Base-by-base conservation (phyloP, 164 flowering plant species). In the Nymphaea thermarum region DNA sequence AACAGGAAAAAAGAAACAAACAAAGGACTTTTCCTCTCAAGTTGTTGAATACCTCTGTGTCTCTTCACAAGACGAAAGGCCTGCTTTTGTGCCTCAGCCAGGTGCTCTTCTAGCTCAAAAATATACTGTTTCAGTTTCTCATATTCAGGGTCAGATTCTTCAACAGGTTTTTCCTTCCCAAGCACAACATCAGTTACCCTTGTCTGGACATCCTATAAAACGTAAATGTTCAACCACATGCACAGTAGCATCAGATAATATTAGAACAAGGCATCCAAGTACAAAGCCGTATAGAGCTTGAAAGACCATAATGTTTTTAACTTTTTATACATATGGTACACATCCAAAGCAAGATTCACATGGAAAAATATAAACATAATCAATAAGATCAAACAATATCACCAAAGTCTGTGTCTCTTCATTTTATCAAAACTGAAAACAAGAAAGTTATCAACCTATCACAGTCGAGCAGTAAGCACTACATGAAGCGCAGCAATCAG, bases 111-210 rank as follows among this genome's bases (percentile, higher is more conserved):
- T 72, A 94, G 98, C 85, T 90, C 96, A 81, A 84, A 91, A 55
- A 91, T 81, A 66, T 94, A 94, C 70, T 82, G 81, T 69, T 87
- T 91, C 65, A 90, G 79, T 76, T 91, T 94, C 79, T 94, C 97
- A 77, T 91, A 91, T 66, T 88, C 97, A 68, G 97, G 88, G 76
- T 72, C 87, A 59, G 97, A 85, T 73, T 94, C 99, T 84, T 94
- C 99, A 66, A 91, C 89, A 15, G 96, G 97, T 75, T 90, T 94
- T 69, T 94, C 99, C 77, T 94, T 94, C 60, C 99, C 99, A 72
- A 94, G 90, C 67, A 94, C 95, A 66, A 86, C 96, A 76, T 94
- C 99, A 69, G 92, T 91, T 63, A 94, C 95, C 80, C 80, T 94
- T 42, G 97, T 76, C 69, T 94, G 99, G 6, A 94, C 96, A 76